phyloP scores from a whole-genome alignment of 2,329 filamentous ascomycete species.

The Ambrosiella xylebori region DNA sequence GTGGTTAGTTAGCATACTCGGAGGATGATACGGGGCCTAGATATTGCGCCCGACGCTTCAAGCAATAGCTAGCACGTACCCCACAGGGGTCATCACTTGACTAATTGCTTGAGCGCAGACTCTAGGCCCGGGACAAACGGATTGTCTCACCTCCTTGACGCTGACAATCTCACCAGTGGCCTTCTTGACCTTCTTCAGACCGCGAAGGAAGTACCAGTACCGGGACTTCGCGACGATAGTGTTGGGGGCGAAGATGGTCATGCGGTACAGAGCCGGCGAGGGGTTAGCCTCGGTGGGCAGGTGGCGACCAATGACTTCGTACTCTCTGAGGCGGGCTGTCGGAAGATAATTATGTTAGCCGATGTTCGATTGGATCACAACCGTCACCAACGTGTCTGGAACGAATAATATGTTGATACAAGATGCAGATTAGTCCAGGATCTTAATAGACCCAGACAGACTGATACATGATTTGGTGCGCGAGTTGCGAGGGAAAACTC shows the following conservation, averaged over 20 bases:
- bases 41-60: neutral
- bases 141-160: conserved; percentile 67
- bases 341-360: conserved; percentile 15
- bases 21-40: conserved; percentile 7
- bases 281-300: conserved; percentile 95
- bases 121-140: conserved; percentile 6
- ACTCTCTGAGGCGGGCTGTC: conserved; percentile 97
- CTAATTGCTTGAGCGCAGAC: neutral
- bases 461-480: too few relatives aligned
- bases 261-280: conserved; percentile 96
- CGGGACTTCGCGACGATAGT: conserved; percentile 96
- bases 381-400: too few relatives aligned
- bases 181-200: conserved; percentile 99
- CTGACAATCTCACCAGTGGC: conserved; percentile 97
- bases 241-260: conserved; percentile 99
- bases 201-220: conserved; percentile 99
- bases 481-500: too few relatives aligned
- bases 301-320: conserved; percentile 99
- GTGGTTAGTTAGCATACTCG: conserved; percentile 5
- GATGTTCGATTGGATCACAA: conserved; percentile 17
- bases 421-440: too few relatives aligned
- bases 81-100: neutral
- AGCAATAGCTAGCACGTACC: neutral
- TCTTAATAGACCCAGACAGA: too few relatives aligned
- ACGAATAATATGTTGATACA: too few relatives aligned